Evolutionary conservation across 495 filamentous ascomycete species (phyloP).

Genomic region (Podospora fimiseda): DNA sequence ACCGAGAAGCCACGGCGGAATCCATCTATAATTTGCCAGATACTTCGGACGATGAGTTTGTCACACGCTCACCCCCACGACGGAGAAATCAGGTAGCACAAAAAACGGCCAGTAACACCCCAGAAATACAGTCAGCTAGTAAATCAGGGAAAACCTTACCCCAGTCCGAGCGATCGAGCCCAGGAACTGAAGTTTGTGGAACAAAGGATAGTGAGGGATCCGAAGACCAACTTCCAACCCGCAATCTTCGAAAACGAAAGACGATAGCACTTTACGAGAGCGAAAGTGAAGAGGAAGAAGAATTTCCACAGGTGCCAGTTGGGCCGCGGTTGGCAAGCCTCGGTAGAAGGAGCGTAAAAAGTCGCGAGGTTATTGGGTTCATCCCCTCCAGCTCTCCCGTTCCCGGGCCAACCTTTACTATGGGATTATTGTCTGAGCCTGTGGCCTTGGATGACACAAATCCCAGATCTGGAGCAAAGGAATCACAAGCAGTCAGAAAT

Average conservation of each 20-base stretch:
- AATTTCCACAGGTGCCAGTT: conserved; percentile 15
- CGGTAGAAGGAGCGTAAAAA: conserved; percentile 36
- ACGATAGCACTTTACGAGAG: not conserved
- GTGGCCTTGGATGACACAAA: not conserved
- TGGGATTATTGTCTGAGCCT: not conserved
- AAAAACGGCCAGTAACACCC: not conserved
- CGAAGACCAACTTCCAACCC: not conserved
- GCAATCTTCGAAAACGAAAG: not conserved
- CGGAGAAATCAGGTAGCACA: not conserved
- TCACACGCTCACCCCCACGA: not conserved
- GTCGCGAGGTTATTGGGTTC: conserved; percentile 39
- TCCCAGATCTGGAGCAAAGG: not conserved
- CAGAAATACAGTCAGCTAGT: not conserved
- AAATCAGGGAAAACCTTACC: not conserved
- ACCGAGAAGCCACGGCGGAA: not conserved
- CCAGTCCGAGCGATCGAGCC: no score
- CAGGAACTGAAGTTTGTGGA: no score
- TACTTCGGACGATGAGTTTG: not conserved
- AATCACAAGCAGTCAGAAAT: not conserved
- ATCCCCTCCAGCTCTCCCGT: conserved; percentile 22
- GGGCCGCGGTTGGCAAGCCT: conserved; percentile 30
- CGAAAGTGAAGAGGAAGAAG: conserved; percentile 8
- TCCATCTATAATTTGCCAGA: not conserved
- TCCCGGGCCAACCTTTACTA: not conserved
- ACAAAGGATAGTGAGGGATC: not conserved